Evolutionary conservation across 139 green algal species (phyloP).

Genomic region (Closterium sp.): DNA sequence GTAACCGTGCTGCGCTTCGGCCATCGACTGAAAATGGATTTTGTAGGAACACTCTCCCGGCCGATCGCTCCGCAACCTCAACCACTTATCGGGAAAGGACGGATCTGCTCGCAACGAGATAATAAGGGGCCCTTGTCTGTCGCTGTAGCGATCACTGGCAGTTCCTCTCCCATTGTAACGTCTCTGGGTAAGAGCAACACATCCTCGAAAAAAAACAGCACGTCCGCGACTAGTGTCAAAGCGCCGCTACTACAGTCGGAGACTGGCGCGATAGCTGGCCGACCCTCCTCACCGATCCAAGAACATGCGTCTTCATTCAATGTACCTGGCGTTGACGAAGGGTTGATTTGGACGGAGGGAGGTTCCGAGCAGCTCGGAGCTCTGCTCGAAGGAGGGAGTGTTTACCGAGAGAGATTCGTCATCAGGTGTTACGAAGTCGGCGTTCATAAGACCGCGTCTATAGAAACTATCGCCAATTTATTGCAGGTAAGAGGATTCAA

Average conservation of each 20-base stretch:
- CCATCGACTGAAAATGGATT: not conserved
- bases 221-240: not conserved
- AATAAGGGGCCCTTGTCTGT: not conserved
- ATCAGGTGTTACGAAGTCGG: slow-evolving; percentile 49
- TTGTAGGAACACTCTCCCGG: not conserved
- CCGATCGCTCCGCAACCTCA: not conserved
- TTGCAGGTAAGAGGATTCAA: slow-evolving; percentile 27
- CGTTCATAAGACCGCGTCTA: slow-evolving; percentile 40
- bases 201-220: not conserved
- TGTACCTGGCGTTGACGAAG: not conserved
- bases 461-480: slow-evolving; percentile 49
- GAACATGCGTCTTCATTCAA: not conserved
- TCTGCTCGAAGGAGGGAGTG: slow-evolving; percentile 26
- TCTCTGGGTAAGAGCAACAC: not conserved
- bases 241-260: not conserved
- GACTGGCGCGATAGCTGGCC: not conserved
- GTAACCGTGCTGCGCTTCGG: not conserved
- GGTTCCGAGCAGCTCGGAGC: not conserved
- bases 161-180: not conserved
- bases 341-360: not conserved
- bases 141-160: not conserved
- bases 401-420: slow-evolving; percentile 36
- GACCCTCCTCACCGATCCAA: not conserved
- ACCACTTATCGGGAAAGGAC: not conserved
- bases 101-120: not conserved